phyloP scores from a whole-genome alignment of 2,329 filamentous ascomycete genomes.

The Fusarium bactridioides region DNA sequence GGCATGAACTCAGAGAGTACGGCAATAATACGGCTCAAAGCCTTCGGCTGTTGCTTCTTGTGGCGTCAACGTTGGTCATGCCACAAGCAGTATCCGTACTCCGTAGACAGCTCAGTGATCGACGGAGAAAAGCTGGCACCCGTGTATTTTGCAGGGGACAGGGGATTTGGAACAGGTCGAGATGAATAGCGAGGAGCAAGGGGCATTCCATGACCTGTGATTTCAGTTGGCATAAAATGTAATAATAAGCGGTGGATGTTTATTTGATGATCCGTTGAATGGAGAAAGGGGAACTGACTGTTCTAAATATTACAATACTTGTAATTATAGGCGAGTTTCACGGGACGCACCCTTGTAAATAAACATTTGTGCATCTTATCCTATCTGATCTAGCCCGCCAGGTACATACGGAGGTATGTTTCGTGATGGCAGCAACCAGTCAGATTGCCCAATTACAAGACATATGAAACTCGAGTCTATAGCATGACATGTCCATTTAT shows the following conservation, averaged over 20 bases:
- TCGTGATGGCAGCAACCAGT: conserved; percentile 9
- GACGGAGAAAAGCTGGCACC: neutral
- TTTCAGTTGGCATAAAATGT: conserved; percentile 32
- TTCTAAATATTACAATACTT: neutral
- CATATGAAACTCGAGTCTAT: conserved; percentile 6
- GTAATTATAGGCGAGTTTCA: neutral
- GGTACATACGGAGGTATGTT: conserved; percentile 15
- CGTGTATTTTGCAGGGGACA: conserved; percentile 8
- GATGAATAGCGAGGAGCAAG: conserved; percentile 17
- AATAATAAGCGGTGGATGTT: conserved; percentile 33
- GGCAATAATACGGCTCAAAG: neutral
- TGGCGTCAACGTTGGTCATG: conserved; percentile 9
- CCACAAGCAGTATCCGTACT: neutral
- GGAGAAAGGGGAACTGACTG: conserved; percentile 9
- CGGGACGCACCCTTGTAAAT: neutral
- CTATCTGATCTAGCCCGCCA: conserved; percentile 17
- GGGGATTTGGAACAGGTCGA: conserved; percentile 10
- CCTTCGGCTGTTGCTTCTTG: neutral
- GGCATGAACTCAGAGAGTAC: neutral
- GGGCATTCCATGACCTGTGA: conserved; percentile 15
- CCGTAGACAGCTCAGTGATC: conserved; percentile 1
- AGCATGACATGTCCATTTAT: conserved; percentile 1
- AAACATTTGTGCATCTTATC: conserved; percentile 12
- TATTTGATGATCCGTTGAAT: conserved; percentile 2
- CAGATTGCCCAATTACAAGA: conserved; percentile 22